Evolutionary conservation across 805 yeast species (phyloP).

Genomic region (Saccharomycopsis capsularis): DNA sequence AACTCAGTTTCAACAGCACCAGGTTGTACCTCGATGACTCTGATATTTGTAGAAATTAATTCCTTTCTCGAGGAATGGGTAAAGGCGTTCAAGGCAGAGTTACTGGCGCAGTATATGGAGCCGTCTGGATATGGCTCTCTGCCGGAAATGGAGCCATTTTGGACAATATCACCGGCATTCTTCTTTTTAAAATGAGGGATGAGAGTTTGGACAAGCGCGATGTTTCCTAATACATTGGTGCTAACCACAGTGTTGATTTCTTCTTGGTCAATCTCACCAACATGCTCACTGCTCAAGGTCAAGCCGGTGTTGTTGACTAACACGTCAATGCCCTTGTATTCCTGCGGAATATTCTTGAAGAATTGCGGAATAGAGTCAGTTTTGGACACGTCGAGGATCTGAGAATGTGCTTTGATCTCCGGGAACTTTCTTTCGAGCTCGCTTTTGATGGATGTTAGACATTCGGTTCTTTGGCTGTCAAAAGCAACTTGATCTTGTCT

Average conservation of each 20-base stretch:
- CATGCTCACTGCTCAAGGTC: conserved; percentile 38
- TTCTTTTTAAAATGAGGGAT: conserved; percentile 36
- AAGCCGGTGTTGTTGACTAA: conserved; percentile 55
- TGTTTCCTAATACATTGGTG: conserved; percentile 42
- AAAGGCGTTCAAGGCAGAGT: conserved; percentile 54
- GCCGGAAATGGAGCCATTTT: conserved; percentile 64
- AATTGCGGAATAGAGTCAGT: conserved; percentile 41
- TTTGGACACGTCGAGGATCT: conserved; percentile 50
- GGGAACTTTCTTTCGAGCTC: conserved; percentile 79
- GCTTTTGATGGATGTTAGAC: conserved; percentile 67
- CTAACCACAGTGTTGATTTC: conserved; percentile 38
- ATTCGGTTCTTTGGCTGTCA: conserved; percentile 67
- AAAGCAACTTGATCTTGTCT: conserved; percentile 61
- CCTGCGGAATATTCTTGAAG: conserved; percentile 41
- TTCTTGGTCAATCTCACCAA: conserved; percentile 32
- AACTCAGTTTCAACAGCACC: conserved; percentile 67
- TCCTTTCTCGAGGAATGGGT: conserved; percentile 62
- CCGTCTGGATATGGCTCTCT: conserved; percentile 65
- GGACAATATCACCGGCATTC: conserved; percentile 48
- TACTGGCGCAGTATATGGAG: conserved; percentile 60
- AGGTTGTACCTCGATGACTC: conserved; percentile 61
- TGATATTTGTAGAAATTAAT: conserved; percentile 56
- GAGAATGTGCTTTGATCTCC: conserved; percentile 36
- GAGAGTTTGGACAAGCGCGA: conserved; percentile 38
- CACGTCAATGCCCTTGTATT: conserved; percentile 51